Base-by-base conservation (phyloP, 2,329 filamentous ascomycete genomes). In the Ascochyta viciae-villosae region DNA sequence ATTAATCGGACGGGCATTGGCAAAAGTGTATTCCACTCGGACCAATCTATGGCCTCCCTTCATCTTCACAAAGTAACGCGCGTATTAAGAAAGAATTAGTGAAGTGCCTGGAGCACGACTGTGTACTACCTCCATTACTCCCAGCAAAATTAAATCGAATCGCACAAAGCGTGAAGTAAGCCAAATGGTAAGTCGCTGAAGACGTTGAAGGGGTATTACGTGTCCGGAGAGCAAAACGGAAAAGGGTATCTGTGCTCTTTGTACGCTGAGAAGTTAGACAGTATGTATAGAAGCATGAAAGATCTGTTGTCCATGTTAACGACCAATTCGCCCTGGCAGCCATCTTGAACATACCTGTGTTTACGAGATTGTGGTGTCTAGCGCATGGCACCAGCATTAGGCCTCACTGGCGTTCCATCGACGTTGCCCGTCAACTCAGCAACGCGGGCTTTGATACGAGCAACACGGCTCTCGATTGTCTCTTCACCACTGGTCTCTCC, bases 371-470 rank as follows among this genome's bases (percentile, higher is more conserved):
- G 19, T 5, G 26, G 22, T 6, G 19, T 48, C 23, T 54, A 58
- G 3, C 39, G 49, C 42, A 47, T 23, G 44, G 43, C 41, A 46
- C 52, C 51, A 43, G 42, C 44, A 16, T 54, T 53, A 31, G 56
- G 52, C 22, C 63, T 53, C 31, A 45, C 40, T 46, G 67, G 58
- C 46, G 64, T 60, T 7, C 72, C 71, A 3, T 76, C 73, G 22
- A 72, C 52, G 26, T 74, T 74, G 37, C 89, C 89, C 2, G 95
- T 99, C 67, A 99, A 80, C 76, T 97, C 92, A 48, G 95, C 95
- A 55, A 99, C 95, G 60, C 95, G 89, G 57, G 95, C 95, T 80
- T 97, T 98, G 84, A 99, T 99, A 61, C 95, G 90, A 44, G 95
- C 95, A 57, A 98, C 95, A 64, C 95, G 91, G 44, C 92, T 93